These are phyloP conservation scores for Angomonas deanei DNA, from an alignment of 208 protist species.

Conservation along the genomic window DNA sequence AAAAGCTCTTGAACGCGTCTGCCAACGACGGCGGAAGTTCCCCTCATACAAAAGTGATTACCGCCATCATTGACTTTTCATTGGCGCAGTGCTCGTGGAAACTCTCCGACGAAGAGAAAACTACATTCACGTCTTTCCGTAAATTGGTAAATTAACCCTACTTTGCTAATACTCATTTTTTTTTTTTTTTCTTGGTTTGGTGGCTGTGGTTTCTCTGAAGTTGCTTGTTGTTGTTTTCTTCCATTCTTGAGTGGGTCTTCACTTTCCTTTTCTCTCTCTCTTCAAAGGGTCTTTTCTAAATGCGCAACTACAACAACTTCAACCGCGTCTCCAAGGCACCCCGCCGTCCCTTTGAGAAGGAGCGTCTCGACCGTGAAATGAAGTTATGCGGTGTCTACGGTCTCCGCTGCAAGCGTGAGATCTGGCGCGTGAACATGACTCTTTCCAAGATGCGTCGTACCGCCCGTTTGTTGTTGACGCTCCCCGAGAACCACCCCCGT, in stretches of 20 bases:
- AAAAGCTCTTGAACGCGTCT: not conserved
- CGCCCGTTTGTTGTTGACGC: slow-evolving; percentile 98
- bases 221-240: not conserved
- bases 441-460: slow-evolving; percentile 99
- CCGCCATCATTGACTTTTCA: slow-evolving; percentile 40
- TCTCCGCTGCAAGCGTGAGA: slow-evolving; percentile 99
- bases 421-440: slow-evolving; percentile 98
- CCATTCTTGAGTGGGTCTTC: not conserved
- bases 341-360: slow-evolving; percentile 99
- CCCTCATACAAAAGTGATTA: slow-evolving; percentile 22
- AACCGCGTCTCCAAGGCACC: slow-evolving; percentile 96
- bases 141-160: not conserved
- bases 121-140: not conserved
- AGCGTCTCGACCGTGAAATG: slow-evolving; percentile 99
- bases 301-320: slow-evolving; percentile 96
- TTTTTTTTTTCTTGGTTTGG: slow-evolving; percentile 8
- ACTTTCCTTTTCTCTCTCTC: not conserved
- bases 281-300: slow-evolving; percentile 14
- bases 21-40: not conserved
- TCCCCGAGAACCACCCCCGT: slow-evolving; percentile 97
- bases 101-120: slow-evolving; percentile 16
- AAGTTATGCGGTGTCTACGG: slow-evolving; percentile 99
- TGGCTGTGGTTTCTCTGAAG: not conserved
- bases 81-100: slow-evolving; percentile 24
- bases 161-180: not conserved